A percentile compares a stretch with the other conserved stretches of the same genome.
Conservation (phyloP, 2,329 filamentous ascomycete species). For the Pseudopithomyces maydicus region DNA sequence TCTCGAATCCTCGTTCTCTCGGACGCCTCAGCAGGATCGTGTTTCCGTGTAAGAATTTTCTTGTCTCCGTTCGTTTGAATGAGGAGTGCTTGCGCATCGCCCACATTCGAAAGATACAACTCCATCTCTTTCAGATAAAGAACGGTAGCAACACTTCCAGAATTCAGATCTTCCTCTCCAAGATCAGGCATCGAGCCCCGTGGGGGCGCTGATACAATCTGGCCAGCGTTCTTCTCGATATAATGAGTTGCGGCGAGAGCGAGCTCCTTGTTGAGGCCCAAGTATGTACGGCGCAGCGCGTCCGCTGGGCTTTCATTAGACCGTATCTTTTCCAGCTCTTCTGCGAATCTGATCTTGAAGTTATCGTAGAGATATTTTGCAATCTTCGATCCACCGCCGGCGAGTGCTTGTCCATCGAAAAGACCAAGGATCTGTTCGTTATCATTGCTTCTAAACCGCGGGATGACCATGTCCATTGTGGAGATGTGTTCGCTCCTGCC, state of each 20-base stretch:
- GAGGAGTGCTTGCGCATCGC: constrained; percentile 92
- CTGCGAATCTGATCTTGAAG: constrained; percentile 81
- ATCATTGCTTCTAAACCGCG: constrained; percentile 86
- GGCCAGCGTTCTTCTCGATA: constrained; percentile 66
- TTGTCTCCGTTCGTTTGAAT: constrained; percentile 87
- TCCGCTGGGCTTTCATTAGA: constrained; percentile 77
- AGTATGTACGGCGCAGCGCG: constrained; percentile 83
- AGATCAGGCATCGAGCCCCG: constrained; percentile 78
- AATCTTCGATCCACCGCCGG: constrained; percentile 89
- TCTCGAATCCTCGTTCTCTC: constrained; percentile 91
- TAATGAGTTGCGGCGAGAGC: constrained; percentile 82
- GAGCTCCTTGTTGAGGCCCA: constrained; percentile 91
- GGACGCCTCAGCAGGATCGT: constrained; percentile 84
- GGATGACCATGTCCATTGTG: constrained; percentile 93
- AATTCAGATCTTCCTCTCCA: constrained; percentile 85
- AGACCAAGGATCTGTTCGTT: constrained; percentile 90
- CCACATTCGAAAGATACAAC: constrained; percentile 92
- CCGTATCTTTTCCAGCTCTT: constrained; percentile 75
- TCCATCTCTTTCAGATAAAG: constrained; percentile 89
- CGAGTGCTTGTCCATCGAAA: constrained; percentile 91
- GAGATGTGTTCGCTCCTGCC: constrained; percentile 94
- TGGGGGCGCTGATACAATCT: constrained; percentile 52
- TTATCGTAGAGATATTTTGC: constrained; percentile 97
- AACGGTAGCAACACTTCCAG: constrained; percentile 89
- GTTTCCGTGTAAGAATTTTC: constrained; percentile 84